These are phyloP conservation scores for Lactifluus hygrophoroides DNA, from an alignment of 768 basidiomycete species.

Conservation along the genomic window DNA sequence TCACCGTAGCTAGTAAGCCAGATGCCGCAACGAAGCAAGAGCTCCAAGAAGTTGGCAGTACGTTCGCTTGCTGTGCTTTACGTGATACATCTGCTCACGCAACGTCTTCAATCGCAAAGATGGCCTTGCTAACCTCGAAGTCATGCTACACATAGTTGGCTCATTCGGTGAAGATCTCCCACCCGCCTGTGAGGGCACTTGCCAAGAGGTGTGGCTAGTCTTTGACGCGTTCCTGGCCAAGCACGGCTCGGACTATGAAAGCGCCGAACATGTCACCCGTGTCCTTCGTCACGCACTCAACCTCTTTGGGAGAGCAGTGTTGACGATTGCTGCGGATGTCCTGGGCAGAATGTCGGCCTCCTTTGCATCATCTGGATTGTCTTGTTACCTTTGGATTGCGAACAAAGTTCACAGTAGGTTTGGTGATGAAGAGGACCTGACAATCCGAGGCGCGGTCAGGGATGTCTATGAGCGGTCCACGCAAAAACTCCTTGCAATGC, in stretches of 20 bases:
- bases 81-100: slow-evolving; percentile 14
- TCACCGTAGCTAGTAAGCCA: slow-evolving; percentile 48
- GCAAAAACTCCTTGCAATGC: slow-evolving; percentile 52
- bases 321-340: slow-evolving; percentile 61
- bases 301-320: slow-evolving; percentile 63
- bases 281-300: slow-evolving; percentile 77
- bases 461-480: slow-evolving; percentile 71
- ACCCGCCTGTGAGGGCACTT: slow-evolving; percentile 65
- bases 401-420: slow-evolving; percentile 79
- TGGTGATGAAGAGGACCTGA: slow-evolving; percentile 52
- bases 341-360: slow-evolving; percentile 65
- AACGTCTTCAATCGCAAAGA: slow-evolving; percentile 36
- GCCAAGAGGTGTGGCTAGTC: slow-evolving; percentile 72
- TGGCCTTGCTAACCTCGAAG: slow-evolving; percentile 84
- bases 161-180: slow-evolving; percentile 82
- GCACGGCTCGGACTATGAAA: slow-evolving; percentile 64
- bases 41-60: slow-evolving; percentile 58
- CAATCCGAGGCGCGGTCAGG: slow-evolving; percentile 48
- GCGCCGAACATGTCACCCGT: slow-evolving; percentile 78
- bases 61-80: slow-evolving; percentile 25
- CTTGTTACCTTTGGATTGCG: slow-evolving; percentile 91
- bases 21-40: slow-evolving; percentile 60
- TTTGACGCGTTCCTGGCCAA: slow-evolving; percentile 75
- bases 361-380: slow-evolving; percentile 74
- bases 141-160: slow-evolving; percentile 79